phyloP scores from a whole-genome alignment of 1,139 yeast genomes.

The Scheffersomyces segobiensis region DNA sequence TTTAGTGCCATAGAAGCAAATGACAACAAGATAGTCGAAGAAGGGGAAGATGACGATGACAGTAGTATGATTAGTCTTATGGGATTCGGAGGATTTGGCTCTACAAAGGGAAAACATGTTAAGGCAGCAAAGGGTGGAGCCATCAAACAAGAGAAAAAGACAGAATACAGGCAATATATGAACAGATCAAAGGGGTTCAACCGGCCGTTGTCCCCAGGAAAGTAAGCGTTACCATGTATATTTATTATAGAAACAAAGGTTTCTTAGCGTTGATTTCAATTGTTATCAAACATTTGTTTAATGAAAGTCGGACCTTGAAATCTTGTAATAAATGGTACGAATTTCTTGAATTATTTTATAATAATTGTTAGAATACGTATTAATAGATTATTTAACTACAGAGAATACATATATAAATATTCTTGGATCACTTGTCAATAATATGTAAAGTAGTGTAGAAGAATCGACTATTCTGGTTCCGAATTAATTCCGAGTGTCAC shows the following conservation, averaged over 20 bases:
- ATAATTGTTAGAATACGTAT: no score
- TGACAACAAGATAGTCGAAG: conserved; percentile 7
- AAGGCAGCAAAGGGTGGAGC: conserved; percentile 52
- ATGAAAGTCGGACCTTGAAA: no score
- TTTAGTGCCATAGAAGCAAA: conserved; percentile 5
- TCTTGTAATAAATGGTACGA: not conserved
- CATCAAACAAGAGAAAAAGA: conserved; percentile 40
- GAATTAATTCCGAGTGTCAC: no score
- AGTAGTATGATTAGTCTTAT: conserved; percentile 44
- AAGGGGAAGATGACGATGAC: conserved; percentile 16
- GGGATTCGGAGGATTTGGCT: conserved; percentile 65
- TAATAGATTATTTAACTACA: no score
- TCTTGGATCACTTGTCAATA: no score
- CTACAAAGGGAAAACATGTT: conserved; percentile 64
- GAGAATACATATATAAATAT: no score
- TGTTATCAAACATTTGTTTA: not conserved
- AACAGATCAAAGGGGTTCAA: conserved; percentile 63
- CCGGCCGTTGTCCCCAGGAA: conserved; percentile 56
- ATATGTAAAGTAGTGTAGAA: no score
- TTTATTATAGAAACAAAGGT: not conserved
- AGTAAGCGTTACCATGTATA: conserved; percentile 8
- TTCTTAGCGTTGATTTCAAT: not conserved
- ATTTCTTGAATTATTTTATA: no score
- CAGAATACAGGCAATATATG: conserved; percentile 67
- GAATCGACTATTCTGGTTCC: no score